phyloP scores from a whole-genome alignment of 768 basidiomycete species.

The Hygrophoropsis aurantiaca region DNA sequence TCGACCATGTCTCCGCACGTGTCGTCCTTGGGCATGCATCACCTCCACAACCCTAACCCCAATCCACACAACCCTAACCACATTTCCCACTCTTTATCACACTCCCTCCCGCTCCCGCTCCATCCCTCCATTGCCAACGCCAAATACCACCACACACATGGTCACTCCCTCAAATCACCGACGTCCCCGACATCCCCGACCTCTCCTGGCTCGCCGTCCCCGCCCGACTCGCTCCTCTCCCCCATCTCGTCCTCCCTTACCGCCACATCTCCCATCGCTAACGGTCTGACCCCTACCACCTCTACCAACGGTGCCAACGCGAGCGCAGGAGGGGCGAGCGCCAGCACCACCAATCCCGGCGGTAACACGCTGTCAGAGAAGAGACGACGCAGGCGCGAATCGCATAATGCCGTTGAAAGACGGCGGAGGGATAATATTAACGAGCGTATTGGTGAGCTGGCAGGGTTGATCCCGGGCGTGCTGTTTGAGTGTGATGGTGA shows the following conservation, averaged over 20 bases:
- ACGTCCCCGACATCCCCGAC: too few relatives aligned
- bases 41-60: background rate
- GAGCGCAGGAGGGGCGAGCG: conserved; percentile 2
- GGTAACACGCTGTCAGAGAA: conserved; percentile 65
- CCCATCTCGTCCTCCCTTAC: background rate
- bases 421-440: conserved; percentile 90
- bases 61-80: background rate
- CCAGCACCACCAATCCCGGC: conserved; percentile 17
- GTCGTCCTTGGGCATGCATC: conserved; percentile 16
- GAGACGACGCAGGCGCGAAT: conserved; percentile 79
- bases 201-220: conserved; percentile 1
- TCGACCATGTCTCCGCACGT: too few relatives aligned
- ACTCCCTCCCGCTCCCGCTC: background rate
- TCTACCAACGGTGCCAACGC: background rate
- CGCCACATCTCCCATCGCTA: background rate
- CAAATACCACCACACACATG: background rate
- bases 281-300: conserved; percentile 8
- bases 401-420: conserved; percentile 91
- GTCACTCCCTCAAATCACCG: conserved; percentile 2
- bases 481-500: conserved; percentile 62
- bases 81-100: background rate
- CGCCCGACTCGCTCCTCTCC: background rate
- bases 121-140: background rate
- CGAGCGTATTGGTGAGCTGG: conserved; percentile 90
- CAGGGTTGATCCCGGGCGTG: conserved; percentile 85